These are phyloP conservation scores for Choanephora cucurbitarum DNA, from an alignment of 371 early-diverging fungal genomes.

Conservation along the genomic window DNA sequence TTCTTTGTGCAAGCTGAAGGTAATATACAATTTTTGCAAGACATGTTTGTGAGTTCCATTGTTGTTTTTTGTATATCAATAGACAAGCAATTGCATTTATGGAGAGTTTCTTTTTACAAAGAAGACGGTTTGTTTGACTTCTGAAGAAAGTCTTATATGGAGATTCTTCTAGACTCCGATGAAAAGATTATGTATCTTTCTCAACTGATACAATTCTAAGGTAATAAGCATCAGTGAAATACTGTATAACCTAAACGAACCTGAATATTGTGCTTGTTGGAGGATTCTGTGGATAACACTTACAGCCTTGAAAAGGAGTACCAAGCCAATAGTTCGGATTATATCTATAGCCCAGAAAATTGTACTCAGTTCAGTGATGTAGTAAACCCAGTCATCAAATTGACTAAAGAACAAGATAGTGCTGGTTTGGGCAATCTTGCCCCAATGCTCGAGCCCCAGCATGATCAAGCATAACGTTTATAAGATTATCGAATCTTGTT, in stretches of 20 bases:
- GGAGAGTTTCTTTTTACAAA: slow-evolving; percentile 2
- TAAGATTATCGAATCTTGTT: too few species aligned
- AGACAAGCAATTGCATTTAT: background rate
- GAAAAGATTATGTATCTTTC: slow-evolving; percentile 2
- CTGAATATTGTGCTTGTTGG: too few species aligned
- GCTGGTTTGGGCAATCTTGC: slow-evolving; percentile 7
- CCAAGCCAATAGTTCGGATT: too few species aligned
- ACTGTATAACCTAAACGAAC: too few species aligned
- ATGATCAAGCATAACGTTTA: too few species aligned
- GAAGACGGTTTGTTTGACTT: slow-evolving; percentile 6
- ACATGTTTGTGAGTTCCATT: background rate
- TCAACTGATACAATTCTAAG: background rate
- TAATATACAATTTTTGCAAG: background rate
- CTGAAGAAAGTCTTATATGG: slow-evolving; percentile 7
- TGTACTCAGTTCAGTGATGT: background rate
- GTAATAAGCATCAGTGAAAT: too few species aligned
- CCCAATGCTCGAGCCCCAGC: background rate
- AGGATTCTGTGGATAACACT: too few species aligned
- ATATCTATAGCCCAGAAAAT: too few species aligned
- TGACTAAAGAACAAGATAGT: slow-evolving; percentile 7
- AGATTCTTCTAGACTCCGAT: slow-evolving; percentile 2
- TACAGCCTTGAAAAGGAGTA: too few species aligned
- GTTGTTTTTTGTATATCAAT: background rate
- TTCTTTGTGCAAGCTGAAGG: slow-evolving; percentile 5
- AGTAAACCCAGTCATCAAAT: slow-evolving; percentile 1